These are phyloP conservation scores for Allium sativum DNA, from an alignment of 106 monocot species.

Conservation along the genomic window DNA sequence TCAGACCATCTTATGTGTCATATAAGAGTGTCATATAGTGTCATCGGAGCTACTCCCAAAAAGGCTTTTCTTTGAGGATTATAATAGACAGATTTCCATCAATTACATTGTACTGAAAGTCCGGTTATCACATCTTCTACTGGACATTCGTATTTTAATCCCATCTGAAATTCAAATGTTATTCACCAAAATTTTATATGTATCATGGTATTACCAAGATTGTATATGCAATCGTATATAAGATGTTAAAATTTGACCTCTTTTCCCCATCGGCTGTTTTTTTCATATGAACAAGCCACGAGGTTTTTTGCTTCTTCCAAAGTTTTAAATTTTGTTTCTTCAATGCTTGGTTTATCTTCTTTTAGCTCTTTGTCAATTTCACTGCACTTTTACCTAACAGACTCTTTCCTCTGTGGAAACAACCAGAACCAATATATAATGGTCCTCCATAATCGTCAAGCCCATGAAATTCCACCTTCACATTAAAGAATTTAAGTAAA, in stretches of 20 bases:
- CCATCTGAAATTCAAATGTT: conserved; percentile 43
- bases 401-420: conserved; percentile 54
- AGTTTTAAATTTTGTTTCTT: too few relatives aligned
- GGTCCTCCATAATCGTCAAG: conserved; percentile 41
- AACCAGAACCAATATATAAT: conserved; percentile 51
- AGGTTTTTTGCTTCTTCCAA: conserved; percentile 25
- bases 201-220: too few relatives aligned
- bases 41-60: conserved; percentile 41
- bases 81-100: conserved; percentile 45
- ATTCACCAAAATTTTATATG: too few relatives aligned
- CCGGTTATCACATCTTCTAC: conserved; percentile 64
- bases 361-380: conserved; percentile 15
- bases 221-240: too few relatives aligned
- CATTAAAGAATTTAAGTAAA: not conserved
- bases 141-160: conserved; percentile 49
- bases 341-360: not conserved
- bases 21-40: conserved; percentile 31
- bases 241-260: too few relatives aligned
- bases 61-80: conserved; percentile 40
- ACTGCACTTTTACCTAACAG: conserved; percentile 31
- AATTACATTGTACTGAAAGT: conserved; percentile 46
- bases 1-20: conserved; percentile 63
- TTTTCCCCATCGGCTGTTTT: conserved; percentile 29
- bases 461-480: conserved; percentile 36
- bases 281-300: conserved; percentile 24